Conservation (phyloP, 345 rosid species). For the Heritiera littoralis region DNA sequence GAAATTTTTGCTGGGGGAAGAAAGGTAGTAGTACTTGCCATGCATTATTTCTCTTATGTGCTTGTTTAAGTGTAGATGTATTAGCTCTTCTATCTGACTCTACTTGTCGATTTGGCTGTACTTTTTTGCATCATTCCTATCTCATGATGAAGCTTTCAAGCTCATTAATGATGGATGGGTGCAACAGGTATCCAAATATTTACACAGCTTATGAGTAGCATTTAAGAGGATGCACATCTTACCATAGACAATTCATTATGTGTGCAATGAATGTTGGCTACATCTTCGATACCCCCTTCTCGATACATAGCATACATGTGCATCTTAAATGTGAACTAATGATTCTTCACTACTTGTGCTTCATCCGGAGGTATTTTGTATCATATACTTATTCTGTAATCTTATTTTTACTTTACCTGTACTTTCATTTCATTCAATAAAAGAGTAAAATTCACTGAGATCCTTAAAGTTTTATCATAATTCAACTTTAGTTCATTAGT, state of each 20-base stretch:
- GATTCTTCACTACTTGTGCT: neutral
- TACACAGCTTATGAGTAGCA: conserved; percentile 15
- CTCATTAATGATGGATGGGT: conserved; percentile 61
- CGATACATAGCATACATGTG: neutral
- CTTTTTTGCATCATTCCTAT: conserved; percentile 73
- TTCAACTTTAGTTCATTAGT: too few relatives aligned
- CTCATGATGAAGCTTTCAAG: conserved; percentile 72
- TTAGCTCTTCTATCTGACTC: neutral
- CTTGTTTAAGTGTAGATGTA: neutral
- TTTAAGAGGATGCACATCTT: neutral
- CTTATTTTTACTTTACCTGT: neutral
- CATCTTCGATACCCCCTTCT: neutral
- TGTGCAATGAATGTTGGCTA: neutral
- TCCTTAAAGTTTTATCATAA: too few relatives aligned
- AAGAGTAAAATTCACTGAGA: neutral
- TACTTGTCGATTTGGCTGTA: conserved; percentile 34
- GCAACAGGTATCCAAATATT: conserved; percentile 45
- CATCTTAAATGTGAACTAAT: neutral
- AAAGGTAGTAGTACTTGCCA: conserved; percentile 55
- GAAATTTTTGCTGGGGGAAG: conserved; percentile 79
- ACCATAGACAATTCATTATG: neutral
- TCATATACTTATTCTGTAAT: neutral
- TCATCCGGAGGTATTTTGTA: conserved; percentile 1
- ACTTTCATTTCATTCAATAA: neutral
- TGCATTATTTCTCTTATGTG: conserved; percentile 17